Evolutionary conservation across 305 asterid species (phyloP).

Genomic region (Fraxinus velutina): DNA sequence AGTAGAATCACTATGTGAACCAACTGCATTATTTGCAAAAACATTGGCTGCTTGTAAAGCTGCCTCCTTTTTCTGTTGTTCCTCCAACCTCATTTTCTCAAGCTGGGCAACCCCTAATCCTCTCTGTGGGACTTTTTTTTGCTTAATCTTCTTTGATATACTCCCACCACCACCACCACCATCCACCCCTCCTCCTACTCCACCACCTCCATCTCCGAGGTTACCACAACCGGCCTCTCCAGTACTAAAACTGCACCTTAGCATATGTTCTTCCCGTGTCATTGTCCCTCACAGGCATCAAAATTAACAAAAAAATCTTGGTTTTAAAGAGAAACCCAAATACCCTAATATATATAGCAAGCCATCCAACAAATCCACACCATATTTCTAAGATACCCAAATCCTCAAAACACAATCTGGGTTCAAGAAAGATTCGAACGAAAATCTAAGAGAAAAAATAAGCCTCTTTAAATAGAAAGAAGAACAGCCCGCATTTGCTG

Average conservation of each 20-base stretch:
- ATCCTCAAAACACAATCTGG: slow-evolving; percentile 41
- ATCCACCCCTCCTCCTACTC: slow-evolving; percentile 8
- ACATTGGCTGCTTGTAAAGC: slow-evolving; percentile 32
- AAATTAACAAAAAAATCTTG: slow-evolving; percentile 29
- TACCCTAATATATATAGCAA: slow-evolving; percentile 32
- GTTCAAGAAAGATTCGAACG: slow-evolving; percentile 29
- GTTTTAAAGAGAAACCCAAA: slow-evolving; percentile 28
- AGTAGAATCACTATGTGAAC: slow-evolving; percentile 28
- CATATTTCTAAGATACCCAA: slow-evolving; percentile 37
- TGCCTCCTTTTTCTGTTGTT: slow-evolving; percentile 59
- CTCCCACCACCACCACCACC: slow-evolving; percentile 19
- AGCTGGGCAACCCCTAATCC: slow-evolving; percentile 97
- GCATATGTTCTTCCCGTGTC: slow-evolving; percentile 60
- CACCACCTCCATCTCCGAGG: slow-evolving; percentile 26
- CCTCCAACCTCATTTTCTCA: slow-evolving; percentile 75
- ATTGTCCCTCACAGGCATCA: slow-evolving; percentile 48
- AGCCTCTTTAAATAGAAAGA: slow-evolving; percentile 35
- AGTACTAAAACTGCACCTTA: slow-evolving; percentile 36
- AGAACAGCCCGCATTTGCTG: slow-evolving; percentile 26
- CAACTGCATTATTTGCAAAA: slow-evolving; percentile 30
- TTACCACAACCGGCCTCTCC: slow-evolving; percentile 23
- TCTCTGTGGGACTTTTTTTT: slow-evolving; percentile 83
- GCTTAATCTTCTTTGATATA: slow-evolving; percentile 61
- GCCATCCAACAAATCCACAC: slow-evolving; percentile 36
- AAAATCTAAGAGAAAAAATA: slow-evolving; percentile 36